Evolutionary conservation across 176 grass and related monocot species (phyloP).

Genomic region (Tuctoria greenei): DNA sequence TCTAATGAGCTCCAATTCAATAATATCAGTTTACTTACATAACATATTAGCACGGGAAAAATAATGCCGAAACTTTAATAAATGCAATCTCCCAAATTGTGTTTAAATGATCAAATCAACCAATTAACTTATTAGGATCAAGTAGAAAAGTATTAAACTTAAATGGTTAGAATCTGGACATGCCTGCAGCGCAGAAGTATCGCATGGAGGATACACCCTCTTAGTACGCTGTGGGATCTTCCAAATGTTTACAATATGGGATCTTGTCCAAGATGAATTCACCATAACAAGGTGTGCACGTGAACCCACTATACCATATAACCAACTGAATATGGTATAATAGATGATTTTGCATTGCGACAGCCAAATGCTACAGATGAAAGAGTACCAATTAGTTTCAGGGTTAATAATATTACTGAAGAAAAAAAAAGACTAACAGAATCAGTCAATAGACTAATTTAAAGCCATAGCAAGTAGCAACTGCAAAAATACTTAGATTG

Average conservation of each 20-base stretch:
- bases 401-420: neutral
- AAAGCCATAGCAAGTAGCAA: neutral
- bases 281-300: slow-evolving; percentile 90
- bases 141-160: slow-evolving; percentile 11
- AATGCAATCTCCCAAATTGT: slow-evolving; percentile 5
- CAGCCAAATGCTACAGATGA: slow-evolving; percentile 58
- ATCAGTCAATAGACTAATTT: neutral
- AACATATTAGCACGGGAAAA: slow-evolving; percentile 4
- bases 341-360: slow-evolving; percentile 89
- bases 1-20: slow-evolving; percentile 22
- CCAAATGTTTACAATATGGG: slow-evolving; percentile 80
- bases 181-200: slow-evolving; percentile 82
- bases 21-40: neutral
- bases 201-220: slow-evolving; percentile 90
- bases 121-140: slow-evolving; percentile 4
- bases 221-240: slow-evolving; percentile 76
- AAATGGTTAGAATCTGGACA: slow-evolving; percentile 26
- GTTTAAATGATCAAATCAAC: neutral
- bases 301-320: slow-evolving; percentile 87
- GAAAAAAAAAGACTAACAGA: neutral
- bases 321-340: slow-evolving; percentile 87
- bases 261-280: slow-evolving; percentile 95
- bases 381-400: slow-evolving; percentile 28
- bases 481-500: neutral
- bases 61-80: neutral